Conservation (phyloP, 257 asterid genomes). For the Anisodus acutangulus region DNA sequence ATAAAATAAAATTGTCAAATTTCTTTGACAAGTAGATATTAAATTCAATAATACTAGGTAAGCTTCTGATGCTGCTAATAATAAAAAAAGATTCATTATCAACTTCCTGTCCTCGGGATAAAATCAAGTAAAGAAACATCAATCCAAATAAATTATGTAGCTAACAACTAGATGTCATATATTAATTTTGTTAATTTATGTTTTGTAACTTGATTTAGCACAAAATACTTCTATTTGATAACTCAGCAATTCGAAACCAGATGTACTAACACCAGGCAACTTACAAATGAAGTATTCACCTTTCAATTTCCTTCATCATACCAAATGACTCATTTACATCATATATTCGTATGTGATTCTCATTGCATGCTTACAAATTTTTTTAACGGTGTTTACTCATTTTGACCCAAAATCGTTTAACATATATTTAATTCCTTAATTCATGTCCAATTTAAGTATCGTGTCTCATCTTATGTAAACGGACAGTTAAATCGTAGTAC, state of each 20-base stretch:
- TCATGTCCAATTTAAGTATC: not conserved
- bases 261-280: not conserved
- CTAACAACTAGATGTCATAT: not conserved
- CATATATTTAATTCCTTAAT: not conserved
- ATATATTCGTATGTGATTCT: not conserved
- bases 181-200: slow-evolving; percentile 12
- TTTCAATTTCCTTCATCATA: not conserved
- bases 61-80: not conserved
- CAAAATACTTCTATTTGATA: not conserved
- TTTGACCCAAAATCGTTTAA: not conserved
- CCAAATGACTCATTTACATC: not conserved
- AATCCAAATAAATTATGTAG: not conserved
- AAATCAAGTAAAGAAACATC: not conserved
- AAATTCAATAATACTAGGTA: not conserved
- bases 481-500: not conserved
- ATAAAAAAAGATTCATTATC: not conserved
- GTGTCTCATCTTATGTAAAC: not conserved
- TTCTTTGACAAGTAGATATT: slow-evolving; percentile 1
- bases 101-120: not conserved
- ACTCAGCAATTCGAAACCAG: not conserved
- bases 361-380: not conserved
- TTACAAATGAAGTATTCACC: not conserved
- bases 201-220: slow-evolving; percentile 8
- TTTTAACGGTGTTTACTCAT: not conserved
- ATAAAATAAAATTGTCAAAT: not conserved